phyloP scores from a whole-genome alignment of 208 protist species.

The Trichomonas gallinae region DNA sequence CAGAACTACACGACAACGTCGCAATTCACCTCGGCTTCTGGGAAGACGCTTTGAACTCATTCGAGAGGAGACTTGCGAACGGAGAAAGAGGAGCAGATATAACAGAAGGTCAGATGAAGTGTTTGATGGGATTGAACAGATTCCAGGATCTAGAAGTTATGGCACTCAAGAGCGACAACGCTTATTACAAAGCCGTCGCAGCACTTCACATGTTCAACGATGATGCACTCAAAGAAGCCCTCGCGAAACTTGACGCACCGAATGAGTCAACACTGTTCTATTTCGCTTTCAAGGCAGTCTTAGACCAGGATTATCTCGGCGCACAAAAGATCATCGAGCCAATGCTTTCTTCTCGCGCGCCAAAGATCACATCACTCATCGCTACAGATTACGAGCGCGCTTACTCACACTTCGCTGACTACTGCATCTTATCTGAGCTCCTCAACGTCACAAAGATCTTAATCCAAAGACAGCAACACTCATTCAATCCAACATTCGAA shows the following conservation, averaged over 20 bases:
- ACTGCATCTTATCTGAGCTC: not conserved
- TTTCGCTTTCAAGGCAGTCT: not conserved
- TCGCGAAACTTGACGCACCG: not conserved
- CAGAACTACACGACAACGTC: not conserved
- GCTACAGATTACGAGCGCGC: not conserved
- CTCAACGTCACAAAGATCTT: not conserved
- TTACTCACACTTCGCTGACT: not conserved
- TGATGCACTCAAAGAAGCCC: not conserved
- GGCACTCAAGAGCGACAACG: not conserved
- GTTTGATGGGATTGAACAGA: not conserved
- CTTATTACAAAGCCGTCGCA: not conserved
- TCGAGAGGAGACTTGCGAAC: not conserved
- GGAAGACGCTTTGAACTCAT: not conserved
- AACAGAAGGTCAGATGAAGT: not conserved
- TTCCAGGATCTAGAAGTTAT: not conserved
- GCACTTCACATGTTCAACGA: not conserved
- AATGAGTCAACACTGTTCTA: not conserved
- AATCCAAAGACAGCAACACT: not conserved
- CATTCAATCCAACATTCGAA: not conserved
- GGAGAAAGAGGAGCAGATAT: not conserved
- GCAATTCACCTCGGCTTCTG: not conserved
- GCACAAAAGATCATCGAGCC: not conserved
- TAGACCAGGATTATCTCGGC: not conserved
- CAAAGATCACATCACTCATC: not conserved
- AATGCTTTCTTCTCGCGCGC: not conserved